Conservation (phyloP, 805 yeast genomes). For the Danielia oregonensis region DNA sequence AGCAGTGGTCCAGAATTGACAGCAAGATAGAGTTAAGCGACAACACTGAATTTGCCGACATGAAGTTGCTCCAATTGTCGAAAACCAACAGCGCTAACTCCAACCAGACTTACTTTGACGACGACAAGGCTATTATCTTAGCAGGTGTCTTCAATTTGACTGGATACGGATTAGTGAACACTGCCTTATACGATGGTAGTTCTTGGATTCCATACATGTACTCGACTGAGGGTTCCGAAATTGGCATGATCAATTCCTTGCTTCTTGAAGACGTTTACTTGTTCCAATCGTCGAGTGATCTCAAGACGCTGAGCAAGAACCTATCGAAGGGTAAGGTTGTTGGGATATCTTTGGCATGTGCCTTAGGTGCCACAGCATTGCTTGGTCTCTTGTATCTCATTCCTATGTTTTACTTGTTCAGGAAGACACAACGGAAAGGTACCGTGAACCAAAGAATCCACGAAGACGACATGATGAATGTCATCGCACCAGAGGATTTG, state of each 20-base stretch:
- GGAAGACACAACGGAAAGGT: constrained; percentile 19
- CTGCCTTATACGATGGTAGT: constrained; percentile 63
- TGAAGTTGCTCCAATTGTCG: constrained; percentile 39
- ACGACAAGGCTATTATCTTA: constrained; percentile 47
- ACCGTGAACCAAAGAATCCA: constrained; percentile 32
- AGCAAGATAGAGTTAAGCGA: constrained; percentile 23
- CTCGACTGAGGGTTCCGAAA: constrained; percentile 22
- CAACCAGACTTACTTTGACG: constrained; percentile 35
- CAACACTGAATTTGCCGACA: constrained; percentile 39
- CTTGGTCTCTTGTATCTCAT: constrained; percentile 39
- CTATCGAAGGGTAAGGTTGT: constrained; percentile 41
- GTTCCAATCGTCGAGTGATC: constrained; percentile 34
- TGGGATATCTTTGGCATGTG: constrained; percentile 44
- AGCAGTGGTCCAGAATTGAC: constrained; percentile 46
- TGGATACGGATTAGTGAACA: constrained; percentile 52
- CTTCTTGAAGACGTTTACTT: constrained; percentile 33
- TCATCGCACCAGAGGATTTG: constrained; percentile 41
- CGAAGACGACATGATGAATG: constrained; percentile 43
- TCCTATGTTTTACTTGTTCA: constrained; percentile 36
- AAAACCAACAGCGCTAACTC: constrained; percentile 25
- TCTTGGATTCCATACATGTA: constrained; percentile 65
- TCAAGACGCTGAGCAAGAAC: constrained; percentile 13
- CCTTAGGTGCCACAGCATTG: constrained; percentile 39
- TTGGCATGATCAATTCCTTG: constrained; percentile 30
- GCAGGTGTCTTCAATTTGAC: constrained; percentile 53